Base-by-base conservation (phyloP, 2,329 filamentous ascomycete species). In the Pezizomycotina sp. region DNA sequence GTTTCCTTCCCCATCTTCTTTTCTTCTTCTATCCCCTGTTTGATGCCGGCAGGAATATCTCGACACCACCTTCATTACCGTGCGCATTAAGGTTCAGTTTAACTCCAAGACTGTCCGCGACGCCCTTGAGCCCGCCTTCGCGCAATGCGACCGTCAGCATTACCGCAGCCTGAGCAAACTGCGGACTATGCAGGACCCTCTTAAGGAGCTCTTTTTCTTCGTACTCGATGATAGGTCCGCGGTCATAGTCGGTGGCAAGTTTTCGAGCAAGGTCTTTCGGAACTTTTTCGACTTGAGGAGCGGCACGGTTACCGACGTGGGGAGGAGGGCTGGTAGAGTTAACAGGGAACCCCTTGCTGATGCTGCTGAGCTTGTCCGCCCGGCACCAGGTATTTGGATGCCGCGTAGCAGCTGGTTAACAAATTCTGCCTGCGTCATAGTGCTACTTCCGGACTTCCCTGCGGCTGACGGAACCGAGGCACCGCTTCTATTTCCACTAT, bases 41-140 rank as follows among this genome's bases (percentile, higher is more conserved):
- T n/a, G n/a, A n/a, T n/a, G n/a, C n/a, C n/a, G n/a, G n/a, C n/a
- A 98, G 67, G 58, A 98, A 98, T 3, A 79, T 80, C 60, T 91
- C 77, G 2, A 98, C 74, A 50, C 89, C 77, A 4, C 78, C 80
- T 34, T 84, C 84, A 4, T 38, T 28, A 13, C 34, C 41, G 27
- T 45, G 48, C 28, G 47, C 47, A 27, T 84, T 86, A 28, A 93
- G 59, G 52, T 77, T 69, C 13, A 98, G 71, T 48, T 73, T 71
- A 40, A 95, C 69, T 5, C 74, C 70, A 24, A 98, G 62, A 3
- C 84, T 86, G 51, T 92, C 83, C 5, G 82, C 77, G 46, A 98
- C 77, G 50, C 75, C 91, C 4, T 86, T 84, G 38, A 98, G 60
- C 0, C 86, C 89, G 8, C 89, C 89, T 50, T 95, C 86, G 38